phyloP scores from a whole-genome alignment of 441 rosid species.

The Bruguiera hainesii region DNA sequence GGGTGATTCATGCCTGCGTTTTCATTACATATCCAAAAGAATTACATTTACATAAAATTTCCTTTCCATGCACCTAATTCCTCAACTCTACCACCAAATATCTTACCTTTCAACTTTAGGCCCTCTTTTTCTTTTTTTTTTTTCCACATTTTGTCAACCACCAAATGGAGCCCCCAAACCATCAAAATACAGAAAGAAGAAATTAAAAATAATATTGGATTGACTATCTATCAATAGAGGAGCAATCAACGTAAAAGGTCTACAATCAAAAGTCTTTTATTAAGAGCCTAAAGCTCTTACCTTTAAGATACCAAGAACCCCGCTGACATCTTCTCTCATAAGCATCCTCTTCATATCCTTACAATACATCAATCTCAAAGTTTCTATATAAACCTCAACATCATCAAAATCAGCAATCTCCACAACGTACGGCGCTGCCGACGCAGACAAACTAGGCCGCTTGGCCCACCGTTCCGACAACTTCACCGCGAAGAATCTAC shows the following conservation, averaged over 20 bases:
- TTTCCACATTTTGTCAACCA: no score
- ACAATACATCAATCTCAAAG: conserved; percentile 84
- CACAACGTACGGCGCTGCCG: conserved; percentile 53
- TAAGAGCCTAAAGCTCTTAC: conserved; percentile 23
- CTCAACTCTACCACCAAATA: conserved; percentile 3
- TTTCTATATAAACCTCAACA: conserved; percentile 92
- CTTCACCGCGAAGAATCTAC: conserved; percentile 77
- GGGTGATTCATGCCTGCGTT: background rate
- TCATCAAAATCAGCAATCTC: conserved; percentile 98
- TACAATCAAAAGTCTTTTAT: no score
- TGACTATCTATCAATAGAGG: no score
- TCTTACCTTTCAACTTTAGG: background rate
- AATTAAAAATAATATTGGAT: no score
- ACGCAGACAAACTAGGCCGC: conserved; percentile 44
- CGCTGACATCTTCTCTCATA: conserved; percentile 81
- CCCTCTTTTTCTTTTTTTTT: no score
- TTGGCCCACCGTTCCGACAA: conserved; percentile 79
- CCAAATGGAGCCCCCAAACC: no score
- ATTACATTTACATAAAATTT: background rate
- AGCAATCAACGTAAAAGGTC: no score
- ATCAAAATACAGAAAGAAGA: no score
- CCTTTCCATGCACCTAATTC: conserved; percentile 12
- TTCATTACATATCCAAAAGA: background rate
- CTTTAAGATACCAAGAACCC: conserved; percentile 92
- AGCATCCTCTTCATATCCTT: conserved; percentile 86